Base-by-base conservation (phyloP, 345 rosid species). In the Stellera chamaejasme region DNA sequence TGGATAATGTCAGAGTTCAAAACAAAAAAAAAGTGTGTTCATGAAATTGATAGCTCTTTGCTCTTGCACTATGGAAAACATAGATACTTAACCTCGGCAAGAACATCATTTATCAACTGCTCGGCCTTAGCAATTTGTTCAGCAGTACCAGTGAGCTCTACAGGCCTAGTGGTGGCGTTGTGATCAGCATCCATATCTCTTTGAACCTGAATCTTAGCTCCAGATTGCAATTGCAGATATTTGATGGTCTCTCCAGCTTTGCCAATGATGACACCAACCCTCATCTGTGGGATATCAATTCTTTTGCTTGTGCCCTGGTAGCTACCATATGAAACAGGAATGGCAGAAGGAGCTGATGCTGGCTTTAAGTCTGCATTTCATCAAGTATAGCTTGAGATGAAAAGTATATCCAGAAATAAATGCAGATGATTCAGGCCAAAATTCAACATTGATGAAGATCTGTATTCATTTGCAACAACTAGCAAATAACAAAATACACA, bases 191-290 rank as follows among this genome's bases (percentile, higher is more conserved):
- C 97, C 81, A 77, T 79, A 69, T 94, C 99, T 27, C 99, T 72
- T 5, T 97, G 91, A 42, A 94, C 87, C 78, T 90, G 97, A 82
- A 94, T 94, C 79, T 94, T 94, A 1, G 99, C 96, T 25, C 99
- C 99, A 59, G 99, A 94, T 60, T 90, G 93, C 58, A 69, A 65
- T 66, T 94, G 99, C 64, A 94, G 95, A 78, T 76, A 77, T 74
- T 94, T 94, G 28, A 94, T 94, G 13, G 99, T 94, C 60, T 94
- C 99, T 26, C 99, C 99, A 53, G 84, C 83, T 81, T 90, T 94
- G 2, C 99, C 99, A 72, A 94, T 94, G 23, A 94, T 85, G 55
- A 94, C 99, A 52, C 99, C 99, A 63, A 94, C 97, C 81, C 93
- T 80, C 52, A 72, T 89, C 56, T 87, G 87, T 19, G 99, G 99